Percentiles rank a stretch among this genome's conserved stretches.
These are phyloP conservation scores for Ceratobasidium theobromae DNA, from an alignment of 1,284 basidiomycete genomes.

Conservation along the genomic window DNA sequence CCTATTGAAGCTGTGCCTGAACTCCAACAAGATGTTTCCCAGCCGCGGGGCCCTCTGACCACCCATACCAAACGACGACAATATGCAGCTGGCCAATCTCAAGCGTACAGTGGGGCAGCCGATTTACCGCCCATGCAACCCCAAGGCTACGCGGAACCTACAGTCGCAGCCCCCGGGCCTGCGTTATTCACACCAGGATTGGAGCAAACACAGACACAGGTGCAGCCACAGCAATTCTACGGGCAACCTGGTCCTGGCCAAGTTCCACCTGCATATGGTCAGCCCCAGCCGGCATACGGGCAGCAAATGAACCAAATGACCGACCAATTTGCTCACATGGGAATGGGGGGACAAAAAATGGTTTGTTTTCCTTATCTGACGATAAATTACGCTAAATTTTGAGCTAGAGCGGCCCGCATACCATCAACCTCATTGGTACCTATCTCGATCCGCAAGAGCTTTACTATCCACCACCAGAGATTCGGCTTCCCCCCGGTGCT, in stretches of 20 bases:
- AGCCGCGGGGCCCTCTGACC: conserved; percentile 37
- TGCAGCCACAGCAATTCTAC: conserved; percentile 54
- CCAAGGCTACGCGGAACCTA: conserved; percentile 24
- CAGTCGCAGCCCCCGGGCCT: conserved; percentile 36
- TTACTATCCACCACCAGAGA: conserved; percentile 80
- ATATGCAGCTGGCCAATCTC: conserved; percentile 87
- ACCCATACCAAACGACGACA: conserved; percentile 72
- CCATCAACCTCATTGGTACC: conserved; percentile 84
- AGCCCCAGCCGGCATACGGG: conserved; percentile 33
- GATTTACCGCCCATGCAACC: conserved; percentile 39
- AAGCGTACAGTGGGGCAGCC: conserved; percentile 70
- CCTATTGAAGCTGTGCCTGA: conserved; percentile 43
- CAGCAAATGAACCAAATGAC: conserved; percentile 61
- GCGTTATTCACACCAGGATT: conserved; percentile 76
- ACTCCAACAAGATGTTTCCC: conserved; percentile 38
- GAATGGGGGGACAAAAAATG: conserved; percentile 65
- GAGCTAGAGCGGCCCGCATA: conserved; percentile 63
- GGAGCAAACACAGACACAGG: conserved; percentile 47
- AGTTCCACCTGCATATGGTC: conserved; percentile 52
- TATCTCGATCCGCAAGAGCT: conserved; percentile 89
- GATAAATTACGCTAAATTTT: conserved; percentile 20
- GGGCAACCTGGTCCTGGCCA: conserved; percentile 41
- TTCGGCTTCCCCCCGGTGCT: conserved; percentile 80
- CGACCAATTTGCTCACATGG: conserved; percentile 88
- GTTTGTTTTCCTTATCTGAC: conserved; percentile 31